Evolutionary conservation across 495 filamentous ascomycete genomes (phyloP), one percentile per base, ranked within the genome.

Genomic region (Tuber magnatum): DNA sequence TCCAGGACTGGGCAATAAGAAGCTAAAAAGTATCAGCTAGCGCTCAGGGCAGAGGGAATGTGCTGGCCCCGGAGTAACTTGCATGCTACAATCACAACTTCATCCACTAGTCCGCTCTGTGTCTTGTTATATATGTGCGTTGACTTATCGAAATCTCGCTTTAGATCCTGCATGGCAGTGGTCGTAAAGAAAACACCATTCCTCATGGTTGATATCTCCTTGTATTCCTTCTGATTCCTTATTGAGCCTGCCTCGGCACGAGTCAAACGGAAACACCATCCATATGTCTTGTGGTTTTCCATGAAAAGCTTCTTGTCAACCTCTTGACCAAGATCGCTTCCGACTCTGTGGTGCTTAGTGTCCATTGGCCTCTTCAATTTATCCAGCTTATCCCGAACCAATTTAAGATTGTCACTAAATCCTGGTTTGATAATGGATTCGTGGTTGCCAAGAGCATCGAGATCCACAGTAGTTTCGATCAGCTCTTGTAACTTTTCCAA

Each of bases 391-490:
- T 92, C 97, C 16, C 93, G 89, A 80, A 99, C 94, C 44, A 93
- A 90, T 38, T 92, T 90, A 22, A 99, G 86, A 71, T 91, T 87
- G 42, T 98, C 95, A 78, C 97, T 96, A 76, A 97, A 99, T 81
- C 98, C 96, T 2, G 95, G 93, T 84, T 98, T 99, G 86, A 99
- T 98, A 80, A 96, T 94, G 83, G 94, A 99, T 84, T 99, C 95
- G 82, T 99, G 95, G 81, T 95, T 94, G 76, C 98, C 94, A 61
- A 98, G 87, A 10, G 95, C 95, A 72, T 96, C 93, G 0, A 99
- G 89, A 80, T 99, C 95, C 71, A 99, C 94, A 0, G 95, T 98
- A 3, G 95, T 97, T 84, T 99, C 95, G 20, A 99, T 96, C 93
- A 99, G 97, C 81, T 99, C 95, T 78, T 95, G 93, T 44, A 99